Base-by-base conservation (phyloP, 805 yeast genomes). In the Ogataea siamensis region DNA sequence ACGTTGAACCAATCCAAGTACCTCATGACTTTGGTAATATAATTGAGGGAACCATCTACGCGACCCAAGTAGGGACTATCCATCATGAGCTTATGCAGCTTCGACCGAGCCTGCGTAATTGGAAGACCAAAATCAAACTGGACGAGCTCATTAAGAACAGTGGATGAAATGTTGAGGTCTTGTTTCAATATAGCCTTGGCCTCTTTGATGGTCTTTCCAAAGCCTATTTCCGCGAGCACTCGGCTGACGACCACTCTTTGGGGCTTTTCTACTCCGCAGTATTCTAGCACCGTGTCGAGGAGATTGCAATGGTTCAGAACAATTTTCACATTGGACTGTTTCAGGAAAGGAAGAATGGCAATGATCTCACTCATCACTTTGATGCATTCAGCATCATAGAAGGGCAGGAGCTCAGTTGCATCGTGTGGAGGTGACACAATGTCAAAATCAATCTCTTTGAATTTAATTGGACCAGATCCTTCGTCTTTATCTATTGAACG, bases 371-470 rank as follows among this genome's bases (percentile, higher is more conserved):
- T 89, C 23, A 87, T 70, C 1, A 87, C 85, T 47, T 84, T 84
- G 32, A 93, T 67, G 42, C 91, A 77, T 54, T 93, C 99, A 0
- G 97, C 96, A 57, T 93, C 98, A 47, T 83, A 73, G 30, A 74
- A 72, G 2, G 78, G 65, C 7, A 73, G 57, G 35, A 47, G 49
- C 13, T 58, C 63, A 4, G 42, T 16, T 3, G 60, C 47, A 32
- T 60, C 63, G 16, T 37, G 40, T 0, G 60, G 48, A 22, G 43
- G 66, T 0, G 83, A 68, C 2, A 84, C 67, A 16, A 88, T 81
- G 60, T 93, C 98, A 61, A 91, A 89, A 52, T 83, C 94, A 26
- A 87, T 78, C 42, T 94, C 95, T 20, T 83, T 77, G 57, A 80
- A 88, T 50, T 76, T 78, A 17, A 76, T 72, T 0, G 95, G 95